These are phyloP conservation scores for Meyerozyma elateridarum DNA, from an alignment of 1,139 yeast genomes.

Conservation along the genomic window DNA sequence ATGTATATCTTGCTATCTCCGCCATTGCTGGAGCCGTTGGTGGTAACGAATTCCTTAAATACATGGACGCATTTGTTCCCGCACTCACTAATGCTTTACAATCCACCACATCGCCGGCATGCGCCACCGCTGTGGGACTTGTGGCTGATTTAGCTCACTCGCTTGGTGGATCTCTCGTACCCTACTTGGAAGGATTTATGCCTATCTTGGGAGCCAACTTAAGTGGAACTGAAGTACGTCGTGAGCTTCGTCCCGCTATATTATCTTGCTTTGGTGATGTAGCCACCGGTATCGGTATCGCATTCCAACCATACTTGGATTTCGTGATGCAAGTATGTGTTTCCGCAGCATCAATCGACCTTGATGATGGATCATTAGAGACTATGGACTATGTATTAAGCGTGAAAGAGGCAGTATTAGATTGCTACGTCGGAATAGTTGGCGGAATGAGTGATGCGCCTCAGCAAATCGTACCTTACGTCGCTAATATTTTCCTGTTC, in stretches of 20 bases:
- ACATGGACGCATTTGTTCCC: slow-evolving; percentile 80
- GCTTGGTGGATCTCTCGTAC: slow-evolving; percentile 65
- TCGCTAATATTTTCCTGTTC: slow-evolving; percentile 67
- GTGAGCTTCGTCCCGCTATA: slow-evolving; percentile 81
- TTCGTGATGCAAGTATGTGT: slow-evolving; percentile 72
- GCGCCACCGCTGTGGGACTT: slow-evolving; percentile 87
- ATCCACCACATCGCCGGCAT: slow-evolving; percentile 78
- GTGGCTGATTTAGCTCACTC: slow-evolving; percentile 98
- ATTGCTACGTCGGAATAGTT: slow-evolving; percentile 92
- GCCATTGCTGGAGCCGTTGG: slow-evolving; percentile 82
- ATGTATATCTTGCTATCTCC: slow-evolving; percentile 85
- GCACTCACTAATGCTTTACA: slow-evolving; percentile 71
- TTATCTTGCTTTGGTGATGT: slow-evolving; percentile 96
- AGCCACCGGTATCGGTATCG: slow-evolving; percentile 79
- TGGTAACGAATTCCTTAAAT: slow-evolving; percentile 55
- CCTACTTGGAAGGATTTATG: slow-evolving; percentile 80
- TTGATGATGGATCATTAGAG: slow-evolving; percentile 61
- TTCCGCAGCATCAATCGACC: slow-evolving; percentile 51
- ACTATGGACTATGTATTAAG: slow-evolving; percentile 69
- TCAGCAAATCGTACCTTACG: slow-evolving; percentile 58
- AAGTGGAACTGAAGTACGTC: slow-evolving; percentile 59
- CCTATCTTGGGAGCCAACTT: slow-evolving; percentile 70
- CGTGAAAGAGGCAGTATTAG: slow-evolving; percentile 82
- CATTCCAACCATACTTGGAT: slow-evolving; percentile 69
- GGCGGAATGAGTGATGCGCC: slow-evolving; percentile 77